phyloP scores from a whole-genome alignment of 106 monocot genomes.

The Triglochin maritima region DNA sequence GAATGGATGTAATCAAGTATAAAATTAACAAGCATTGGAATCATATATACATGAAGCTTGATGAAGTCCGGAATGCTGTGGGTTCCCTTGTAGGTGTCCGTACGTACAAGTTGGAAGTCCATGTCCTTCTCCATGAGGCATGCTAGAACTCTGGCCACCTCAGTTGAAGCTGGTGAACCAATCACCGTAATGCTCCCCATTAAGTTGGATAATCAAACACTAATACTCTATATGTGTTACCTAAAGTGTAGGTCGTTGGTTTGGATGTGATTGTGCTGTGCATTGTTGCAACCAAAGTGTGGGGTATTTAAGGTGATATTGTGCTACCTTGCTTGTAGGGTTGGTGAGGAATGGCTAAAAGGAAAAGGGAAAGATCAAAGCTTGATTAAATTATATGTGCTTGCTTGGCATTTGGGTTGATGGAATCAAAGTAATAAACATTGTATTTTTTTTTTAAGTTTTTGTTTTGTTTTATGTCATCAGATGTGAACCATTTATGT shows the following conservation, averaged over 20 bases:
- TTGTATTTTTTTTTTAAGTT: too few relatives aligned
- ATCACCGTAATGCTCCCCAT: constrained; percentile 6
- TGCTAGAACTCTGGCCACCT: constrained; percentile 5
- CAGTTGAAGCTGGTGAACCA: constrained; percentile 1
- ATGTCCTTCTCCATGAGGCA: constrained; percentile 11
- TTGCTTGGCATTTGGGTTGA: too few relatives aligned
- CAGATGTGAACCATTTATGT: too few relatives aligned
- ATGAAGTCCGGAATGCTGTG: constrained; percentile 12
- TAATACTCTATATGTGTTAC: not conserved
- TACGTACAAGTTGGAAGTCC: constrained; percentile 11
- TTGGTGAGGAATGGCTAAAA: not conserved
- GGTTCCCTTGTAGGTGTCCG: constrained; percentile 11
- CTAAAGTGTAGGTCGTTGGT: not conserved
- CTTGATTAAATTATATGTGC: too few relatives aligned
- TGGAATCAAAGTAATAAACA: too few relatives aligned
- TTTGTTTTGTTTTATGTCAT: too few relatives aligned
- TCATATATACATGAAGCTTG: constrained; percentile 8
- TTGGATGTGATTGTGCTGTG: not conserved
- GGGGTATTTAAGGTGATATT: not conserved
- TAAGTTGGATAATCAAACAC: not conserved
- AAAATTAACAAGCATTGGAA: not conserved
- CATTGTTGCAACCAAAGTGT: not conserved
- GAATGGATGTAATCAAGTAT: not conserved
- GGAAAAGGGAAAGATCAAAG: not conserved
- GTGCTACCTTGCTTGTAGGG: not conserved